Evolutionary conservation across 2,329 filamentous ascomycete genomes (phyloP), one percentile per base, ranked within the genome.

Genomic region (Leptoxyphium fumago): DNA sequence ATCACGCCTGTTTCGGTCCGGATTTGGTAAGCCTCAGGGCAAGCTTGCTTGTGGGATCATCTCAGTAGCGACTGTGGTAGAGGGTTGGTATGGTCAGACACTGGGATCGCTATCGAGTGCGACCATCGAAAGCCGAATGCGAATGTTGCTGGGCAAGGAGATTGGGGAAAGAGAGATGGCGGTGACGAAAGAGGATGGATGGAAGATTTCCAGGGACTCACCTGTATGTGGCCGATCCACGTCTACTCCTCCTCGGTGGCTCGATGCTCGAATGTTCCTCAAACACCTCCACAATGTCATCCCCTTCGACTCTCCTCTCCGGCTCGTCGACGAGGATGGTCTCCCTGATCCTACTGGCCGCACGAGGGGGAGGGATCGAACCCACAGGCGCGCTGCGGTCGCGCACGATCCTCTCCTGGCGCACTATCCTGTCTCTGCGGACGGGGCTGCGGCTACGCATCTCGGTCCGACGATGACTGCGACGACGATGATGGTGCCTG

Each of bases 231-330:
- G 21, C 34, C 11, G 38, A 60, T 42, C 60, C 57, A 44, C 64
- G 58, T 46, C 61, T 54, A 43, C 61, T 64, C 41, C 61, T 62
- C 46, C 60, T 58, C 40, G 59, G 63, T 50, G 55, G 46, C 50
- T 58, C 56, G 36, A 68, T 62, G 14, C 62, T 60, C 5, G 68
- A 69, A 44, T 71, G 65, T 57, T 77, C 74, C 57, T 78, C 74
- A 46, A 73, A 68, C 8, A 77, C 74, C 57, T 77, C 72, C 2
- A 77, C 68, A n/a, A 75, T 62, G 57, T 75, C 71, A 41, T 73
- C 71, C 36, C 66, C 63, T 38, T 64, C 65, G 13, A 71, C 68
- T 46, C 64, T 60, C 46, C 58, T 52, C 50, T 60, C 61, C 7
- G 46, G 47, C 39, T 69, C 64, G 40, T 71, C 67, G 7, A 71